phyloP scores from a whole-genome alignment of 2,329 filamentous ascomycete species.

The Endoconidiophora polonica region DNA sequence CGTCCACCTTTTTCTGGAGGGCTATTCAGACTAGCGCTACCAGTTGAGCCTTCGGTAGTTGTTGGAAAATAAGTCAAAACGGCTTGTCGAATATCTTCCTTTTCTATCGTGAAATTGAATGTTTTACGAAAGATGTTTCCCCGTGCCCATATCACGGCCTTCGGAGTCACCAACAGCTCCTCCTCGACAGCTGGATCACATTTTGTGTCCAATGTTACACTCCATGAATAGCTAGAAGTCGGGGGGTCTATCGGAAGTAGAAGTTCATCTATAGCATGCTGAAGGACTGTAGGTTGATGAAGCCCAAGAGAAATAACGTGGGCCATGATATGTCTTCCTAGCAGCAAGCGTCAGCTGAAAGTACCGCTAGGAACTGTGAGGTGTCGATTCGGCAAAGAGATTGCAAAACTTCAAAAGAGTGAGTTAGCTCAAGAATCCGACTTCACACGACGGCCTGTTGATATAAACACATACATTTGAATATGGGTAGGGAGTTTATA shows the following conservation, averaged over 20 bases:
- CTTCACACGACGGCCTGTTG: too few species aligned
- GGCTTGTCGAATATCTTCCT: slow-evolving; percentile 72
- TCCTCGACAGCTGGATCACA: slow-evolving; percentile 41
- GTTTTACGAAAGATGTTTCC: slow-evolving; percentile 70
- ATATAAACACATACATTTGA: too few species aligned
- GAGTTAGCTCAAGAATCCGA: too few species aligned
- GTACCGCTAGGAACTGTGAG: too few species aligned
- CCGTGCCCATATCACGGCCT: slow-evolving; percentile 75
- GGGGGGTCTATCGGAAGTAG: slow-evolving; percentile 54
- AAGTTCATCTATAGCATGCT: slow-evolving; percentile 66
- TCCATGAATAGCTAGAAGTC: slow-evolving; percentile 58
- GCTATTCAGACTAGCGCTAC: neutral
- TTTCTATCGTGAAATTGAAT: slow-evolving; percentile 74
- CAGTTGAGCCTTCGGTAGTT: neutral
- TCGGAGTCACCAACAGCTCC: slow-evolving; percentile 60
- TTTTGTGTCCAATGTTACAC: slow-evolving; percentile 28
- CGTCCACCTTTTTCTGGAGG: too few species aligned
- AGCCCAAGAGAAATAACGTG: slow-evolving; percentile 79
- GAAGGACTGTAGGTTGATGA: slow-evolving; percentile 71
- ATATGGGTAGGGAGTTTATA: too few species aligned
- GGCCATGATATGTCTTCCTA: slow-evolving; percentile 46
- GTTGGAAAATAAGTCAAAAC: slow-evolving; percentile 64
- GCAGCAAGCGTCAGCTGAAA: too few species aligned
- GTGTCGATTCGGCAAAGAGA: too few species aligned
- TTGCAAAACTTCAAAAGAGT: too few species aligned